A percentile compares a stretch with the other conserved stretches of the same genome.
Evolutionary conservation across 2,329 filamentous ascomycete genomes (phyloP).

Genomic region (Fusarium kyushuense): DNA sequence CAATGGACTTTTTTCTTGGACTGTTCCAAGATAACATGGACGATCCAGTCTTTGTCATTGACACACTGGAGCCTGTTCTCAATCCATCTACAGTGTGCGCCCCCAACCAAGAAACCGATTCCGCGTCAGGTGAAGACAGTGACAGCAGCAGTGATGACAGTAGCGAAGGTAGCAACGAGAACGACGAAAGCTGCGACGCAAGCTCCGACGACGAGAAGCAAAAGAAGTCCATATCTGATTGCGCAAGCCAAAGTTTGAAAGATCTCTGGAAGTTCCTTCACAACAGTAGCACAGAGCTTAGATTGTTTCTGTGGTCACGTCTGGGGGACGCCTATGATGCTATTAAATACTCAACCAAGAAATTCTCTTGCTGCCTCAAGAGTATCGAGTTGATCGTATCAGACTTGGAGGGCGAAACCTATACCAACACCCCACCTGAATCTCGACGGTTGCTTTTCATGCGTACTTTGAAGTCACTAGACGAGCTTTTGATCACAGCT

Average conservation of each 20-base stretch:
- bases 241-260: constrained; percentile 68
- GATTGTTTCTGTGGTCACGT: constrained; percentile 89
- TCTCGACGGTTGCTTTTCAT: constrained; percentile 79
- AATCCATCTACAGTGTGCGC: constrained; percentile 73
- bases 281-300: constrained; percentile 82
- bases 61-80: constrained; percentile 90
- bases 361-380: constrained; percentile 86
- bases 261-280: constrained; percentile 90
- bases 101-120: constrained; percentile 32
- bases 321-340: constrained; percentile 89
- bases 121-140: background rate
- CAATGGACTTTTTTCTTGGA: constrained; percentile 94
- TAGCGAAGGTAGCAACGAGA: background rate
- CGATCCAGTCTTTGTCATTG: constrained; percentile 86
- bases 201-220: constrained; percentile 28
- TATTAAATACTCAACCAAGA: constrained; percentile 88
- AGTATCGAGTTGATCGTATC: constrained; percentile 85
- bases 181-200: constrained; percentile 20
- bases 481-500: constrained; percentile 79
- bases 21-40: constrained; percentile 87
- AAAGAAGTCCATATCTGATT: constrained; percentile 61
- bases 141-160: background rate
- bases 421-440: constrained; percentile 67
- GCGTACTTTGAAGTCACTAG: constrained; percentile 81
- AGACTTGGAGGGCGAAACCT: constrained; percentile 72